Evolutionary conservation across 1,139 yeast genomes (phyloP).

Genomic region (Saccharomyces pastorianus): DNA sequence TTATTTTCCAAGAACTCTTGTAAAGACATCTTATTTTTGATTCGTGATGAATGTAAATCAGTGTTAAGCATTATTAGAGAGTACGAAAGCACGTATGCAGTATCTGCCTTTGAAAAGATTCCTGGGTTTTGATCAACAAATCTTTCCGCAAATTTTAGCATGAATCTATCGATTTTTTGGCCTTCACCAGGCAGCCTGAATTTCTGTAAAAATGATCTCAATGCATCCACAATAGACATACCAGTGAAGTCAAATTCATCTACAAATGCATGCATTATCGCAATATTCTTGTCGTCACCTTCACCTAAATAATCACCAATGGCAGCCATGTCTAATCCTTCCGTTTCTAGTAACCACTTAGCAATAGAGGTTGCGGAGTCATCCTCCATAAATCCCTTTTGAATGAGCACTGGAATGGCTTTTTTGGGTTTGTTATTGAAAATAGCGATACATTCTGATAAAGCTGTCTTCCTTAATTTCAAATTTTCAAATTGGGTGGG

Average conservation of each 20-base stretch:
- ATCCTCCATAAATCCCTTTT: conserved; percentile 53
- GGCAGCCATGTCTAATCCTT: conserved; percentile 72
- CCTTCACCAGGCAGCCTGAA: conserved; percentile 97
- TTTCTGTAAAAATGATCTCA: conserved; percentile 74
- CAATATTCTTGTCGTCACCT: conserved; percentile 68
- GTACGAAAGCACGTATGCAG: conserved; percentile 87
- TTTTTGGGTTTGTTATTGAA: conserved; percentile 82
- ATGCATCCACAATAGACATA: conserved; percentile 71
- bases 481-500: conserved; percentile 79
- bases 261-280: conserved; percentile 89
- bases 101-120: conserved; percentile 82
- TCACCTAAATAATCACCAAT: conserved; percentile 93
- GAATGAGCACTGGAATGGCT: conserved; percentile 59
- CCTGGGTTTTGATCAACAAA: conserved; percentile 81
- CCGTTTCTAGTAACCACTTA: conserved; percentile 61
- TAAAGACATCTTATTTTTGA: conserved; percentile 76
- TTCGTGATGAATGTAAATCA: conserved; percentile 83
- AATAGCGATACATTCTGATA: conserved; percentile 67
- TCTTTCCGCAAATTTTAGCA: conserved; percentile 94
- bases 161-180: conserved; percentile 91
- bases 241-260: conserved; percentile 73
- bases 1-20: conserved; percentile 83
- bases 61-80: conserved; percentile 91
- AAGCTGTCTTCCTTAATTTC: conserved; percentile 75
- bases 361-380: conserved; percentile 66